phyloP scores from a whole-genome alignment of 2,329 filamentous ascomycete species.

The Ceratocystis lukuohia region DNA sequence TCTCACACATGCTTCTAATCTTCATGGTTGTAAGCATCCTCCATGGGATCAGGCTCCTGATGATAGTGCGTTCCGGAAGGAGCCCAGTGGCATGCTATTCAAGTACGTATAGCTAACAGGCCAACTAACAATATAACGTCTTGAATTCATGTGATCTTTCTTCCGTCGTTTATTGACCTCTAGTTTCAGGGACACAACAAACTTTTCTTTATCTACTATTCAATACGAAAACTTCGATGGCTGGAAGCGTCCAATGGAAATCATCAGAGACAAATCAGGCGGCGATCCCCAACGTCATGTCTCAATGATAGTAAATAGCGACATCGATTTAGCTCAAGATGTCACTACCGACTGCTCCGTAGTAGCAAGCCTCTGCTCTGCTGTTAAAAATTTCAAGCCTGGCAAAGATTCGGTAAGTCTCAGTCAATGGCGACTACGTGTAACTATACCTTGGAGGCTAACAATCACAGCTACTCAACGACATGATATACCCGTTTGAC shows the following conservation, averaged over 20 bases:
- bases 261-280: constrained; percentile 12
- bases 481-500: constrained; percentile 65
- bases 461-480: constrained; percentile 48
- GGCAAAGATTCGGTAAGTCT: constrained; percentile 51
- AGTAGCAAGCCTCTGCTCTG: constrained; percentile 84
- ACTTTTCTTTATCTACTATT: constrained; percentile 57
- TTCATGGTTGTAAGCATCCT: constrained; percentile 74
- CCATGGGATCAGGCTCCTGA: constrained; percentile 61
- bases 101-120: constrained; percentile 37
- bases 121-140: constrained; percentile 13
- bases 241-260: constrained; percentile 65
- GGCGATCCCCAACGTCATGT: constrained; percentile 31
- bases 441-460: not conserved
- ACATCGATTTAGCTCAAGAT: constrained; percentile 83
- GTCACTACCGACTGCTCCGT: constrained; percentile 94
- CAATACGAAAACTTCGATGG: constrained; percentile 66
- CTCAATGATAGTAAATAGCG: constrained; percentile 46
- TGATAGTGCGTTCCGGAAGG: constrained; percentile 45
- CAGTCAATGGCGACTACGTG: not conserved
- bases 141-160: not conserved
- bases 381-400: constrained; percentile 54
- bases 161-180: not conserved
- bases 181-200: constrained; percentile 47
- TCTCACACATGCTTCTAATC: constrained; percentile 58
- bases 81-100: constrained; percentile 41